Evolutionary conservation across 306 rosid species (phyloP).

Genomic region (Cucurbita pepo): DNA sequence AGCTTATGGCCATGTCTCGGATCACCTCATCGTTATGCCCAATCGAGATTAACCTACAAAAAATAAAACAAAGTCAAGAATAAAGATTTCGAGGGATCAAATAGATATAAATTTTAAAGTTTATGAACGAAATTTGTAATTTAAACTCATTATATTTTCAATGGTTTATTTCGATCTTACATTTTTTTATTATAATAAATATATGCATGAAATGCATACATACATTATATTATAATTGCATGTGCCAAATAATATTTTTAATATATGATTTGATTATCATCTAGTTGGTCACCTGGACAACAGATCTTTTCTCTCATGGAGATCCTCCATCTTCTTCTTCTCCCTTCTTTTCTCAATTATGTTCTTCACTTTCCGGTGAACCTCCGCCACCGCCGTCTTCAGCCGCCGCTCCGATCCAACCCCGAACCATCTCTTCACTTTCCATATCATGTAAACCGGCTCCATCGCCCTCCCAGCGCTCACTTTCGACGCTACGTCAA

Average conservation of each 20-base stretch:
- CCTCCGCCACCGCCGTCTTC: conserved; percentile 33
- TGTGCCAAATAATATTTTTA: neutral
- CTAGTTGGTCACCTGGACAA: conserved; percentile 26
- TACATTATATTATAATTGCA: neutral
- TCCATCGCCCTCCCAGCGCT: conserved; percentile 63
- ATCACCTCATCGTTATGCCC: conserved; percentile 46
- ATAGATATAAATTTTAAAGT: too few species aligned
- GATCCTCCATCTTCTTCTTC: neutral
- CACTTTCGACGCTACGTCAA: conserved; percentile 53
- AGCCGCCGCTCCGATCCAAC: conserved; percentile 59
- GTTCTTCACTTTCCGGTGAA: conserved; percentile 34
- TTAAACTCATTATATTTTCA: too few species aligned
- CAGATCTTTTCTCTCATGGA: conserved; percentile 31
- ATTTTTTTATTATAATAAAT: too few species aligned
- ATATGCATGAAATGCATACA: too few species aligned
- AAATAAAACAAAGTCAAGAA: too few species aligned
- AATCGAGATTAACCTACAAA: conserved; percentile 8
- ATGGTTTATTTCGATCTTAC: too few species aligned
- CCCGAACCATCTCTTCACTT: conserved; percentile 53
- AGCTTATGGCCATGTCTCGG: conserved; percentile 70
- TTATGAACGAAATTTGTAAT: neutral
- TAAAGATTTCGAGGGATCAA: too few species aligned
- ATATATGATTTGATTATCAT: neutral
- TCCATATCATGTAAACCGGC: conserved; percentile 56
- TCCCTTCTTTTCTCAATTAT: conserved; percentile 31